Conservation (phyloP, 169 alveolate genomes). For the Gregarina niphandrodes region DNA sequence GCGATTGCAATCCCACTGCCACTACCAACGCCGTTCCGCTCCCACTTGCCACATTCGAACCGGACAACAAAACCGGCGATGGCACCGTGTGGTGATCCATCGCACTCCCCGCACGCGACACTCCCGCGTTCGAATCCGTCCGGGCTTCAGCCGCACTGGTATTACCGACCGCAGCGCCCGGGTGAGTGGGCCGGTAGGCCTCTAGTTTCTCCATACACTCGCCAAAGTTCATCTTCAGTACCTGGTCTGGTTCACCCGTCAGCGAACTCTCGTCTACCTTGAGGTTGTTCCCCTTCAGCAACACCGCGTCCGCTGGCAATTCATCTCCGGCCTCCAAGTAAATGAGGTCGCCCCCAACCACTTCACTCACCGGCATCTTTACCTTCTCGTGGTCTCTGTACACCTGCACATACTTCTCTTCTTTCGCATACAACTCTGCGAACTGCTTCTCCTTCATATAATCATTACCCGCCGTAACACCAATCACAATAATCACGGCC, state of each 20-base stretch:
- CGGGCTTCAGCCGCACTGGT: no score
- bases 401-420: conserved; percentile 20
- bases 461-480: conserved; percentile 52
- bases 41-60: conserved; percentile 53
- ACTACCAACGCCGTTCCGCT: conserved; percentile 41
- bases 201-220: conserved; percentile 17
- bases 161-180: no score
- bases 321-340: conserved; percentile 47
- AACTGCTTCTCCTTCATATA: conserved; percentile 57
- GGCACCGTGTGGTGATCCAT: conserved; percentile 25
- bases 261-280: conserved; percentile 51
- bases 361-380: conserved; percentile 25
- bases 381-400: conserved; percentile 20
- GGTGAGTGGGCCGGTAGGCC: conserved; percentile 13
- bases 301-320: conserved; percentile 18
- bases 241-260: conserved; percentile 61
- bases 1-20: conserved; percentile 50
- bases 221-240: conserved; percentile 30
- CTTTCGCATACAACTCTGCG: conserved; percentile 36
- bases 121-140: no score
- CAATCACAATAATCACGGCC: conserved; percentile 57
- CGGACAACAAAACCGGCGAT: conserved; percentile 50
- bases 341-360: conserved; percentile 61
- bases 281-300: conserved; percentile 37
- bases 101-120: no score